Evolutionary conservation across 805 yeast species (phyloP), one percentile per base, ranked within the genome.

Genomic region (Suhomyces faveliae): DNA sequence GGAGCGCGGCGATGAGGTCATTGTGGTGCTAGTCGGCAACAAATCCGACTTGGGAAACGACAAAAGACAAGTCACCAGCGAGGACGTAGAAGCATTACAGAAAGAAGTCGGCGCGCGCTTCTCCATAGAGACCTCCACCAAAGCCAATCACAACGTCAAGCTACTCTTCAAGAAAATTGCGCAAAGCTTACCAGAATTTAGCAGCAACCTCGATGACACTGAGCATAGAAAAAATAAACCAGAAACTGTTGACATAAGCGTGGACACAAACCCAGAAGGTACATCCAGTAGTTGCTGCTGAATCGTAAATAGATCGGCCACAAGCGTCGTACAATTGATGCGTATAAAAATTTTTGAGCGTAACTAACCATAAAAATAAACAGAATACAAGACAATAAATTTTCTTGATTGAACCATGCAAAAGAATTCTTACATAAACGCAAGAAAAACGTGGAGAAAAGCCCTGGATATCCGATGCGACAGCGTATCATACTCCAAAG

Each of bases 71-170:
- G 91, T 91, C 5, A 76, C 90, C 3, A 68, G 76, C 5, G 91
- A 87, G 56, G 97, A 94, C 60, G 97, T 96, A 38, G 94, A 89
- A 63, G 76, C 76, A 49, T 79, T 87, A 56, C 85, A 92, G 24
- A 78, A 82, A 55, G 77, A 77, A 43, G 73, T 89, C 47, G 89
- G 85, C 8, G 91, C 92, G 40, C 81, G 83, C 63, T 81, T 87
- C 52, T 88, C 85, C 64, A 84, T 92, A 64, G 99, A 94, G 63
- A 92, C 98, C 1, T 86, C 96, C 51, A 92, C 98, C 9, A 92
- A 91, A 70, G 90, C 90, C 40, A 97, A 97, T 25, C 87, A 91
- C 66, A 94, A 94, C 58, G 97, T 94, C 47, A 92, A 92, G 70
- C 79, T 82, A 47, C 71, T 94, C 53, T 92, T 94, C 71, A 89